phyloP scores from a whole-genome alignment of 2,329 filamentous ascomycete genomes.

The Apiospora kogelbergensis region DNA sequence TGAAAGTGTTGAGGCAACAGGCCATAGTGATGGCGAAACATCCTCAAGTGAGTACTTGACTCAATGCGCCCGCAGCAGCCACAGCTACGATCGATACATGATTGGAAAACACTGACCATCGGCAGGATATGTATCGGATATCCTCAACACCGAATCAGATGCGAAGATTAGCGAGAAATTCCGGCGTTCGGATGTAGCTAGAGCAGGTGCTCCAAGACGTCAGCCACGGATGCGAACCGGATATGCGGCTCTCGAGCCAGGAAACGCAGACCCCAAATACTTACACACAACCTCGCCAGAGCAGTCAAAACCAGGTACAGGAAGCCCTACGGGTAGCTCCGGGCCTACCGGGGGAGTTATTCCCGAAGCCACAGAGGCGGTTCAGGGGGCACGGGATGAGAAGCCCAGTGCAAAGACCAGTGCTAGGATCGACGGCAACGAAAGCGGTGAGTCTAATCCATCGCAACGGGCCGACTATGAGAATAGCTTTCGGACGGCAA shows the following conservation, averaged over 20 bases:
- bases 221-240: neutral
- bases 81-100: neutral
- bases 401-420: neutral
- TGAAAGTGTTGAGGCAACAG: neutral
- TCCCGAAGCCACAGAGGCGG: neutral
- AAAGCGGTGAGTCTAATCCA: neutral
- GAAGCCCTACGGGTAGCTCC: neutral
- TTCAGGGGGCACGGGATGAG: neutral
- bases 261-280: neutral
- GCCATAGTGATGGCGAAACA: neutral
- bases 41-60: neutral
- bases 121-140: conserved; percentile 13
- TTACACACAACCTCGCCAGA: neutral
- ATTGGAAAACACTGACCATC: neutral
- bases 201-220: neutral
- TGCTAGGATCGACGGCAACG: neutral
- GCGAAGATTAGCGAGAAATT: conserved; percentile 27
- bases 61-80: neutral
- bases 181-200: conserved; percentile 17
- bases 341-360: neutral
- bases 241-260: neutral
- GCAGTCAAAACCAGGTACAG: neutral
- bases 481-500: neutral
- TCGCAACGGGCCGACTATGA: neutral
- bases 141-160: conserved; percentile 26